A percentile compares a stretch with the other conserved stretches of the same genome.
Conservation (phyloP, 176 grass and related monocot species). For the Coix lacrymajobi region DNA sequence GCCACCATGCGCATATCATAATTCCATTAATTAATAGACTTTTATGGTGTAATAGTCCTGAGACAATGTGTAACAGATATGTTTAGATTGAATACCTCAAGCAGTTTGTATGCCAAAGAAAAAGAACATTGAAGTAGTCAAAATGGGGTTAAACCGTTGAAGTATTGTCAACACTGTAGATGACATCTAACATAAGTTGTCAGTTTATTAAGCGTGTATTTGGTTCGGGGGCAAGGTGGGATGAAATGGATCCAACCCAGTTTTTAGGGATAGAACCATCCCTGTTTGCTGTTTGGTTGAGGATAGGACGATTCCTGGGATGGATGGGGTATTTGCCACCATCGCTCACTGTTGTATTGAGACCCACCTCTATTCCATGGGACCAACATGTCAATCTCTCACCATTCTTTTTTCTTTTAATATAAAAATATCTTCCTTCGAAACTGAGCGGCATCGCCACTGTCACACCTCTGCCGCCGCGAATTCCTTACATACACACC, state of each 20-base stretch:
- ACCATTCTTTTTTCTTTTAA: too few relatives aligned
- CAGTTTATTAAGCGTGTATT: background rate
- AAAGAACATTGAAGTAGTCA: background rate
- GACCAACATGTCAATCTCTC: too few relatives aligned
- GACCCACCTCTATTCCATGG: too few relatives aligned
- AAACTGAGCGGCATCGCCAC: background rate
- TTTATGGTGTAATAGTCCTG: background rate
- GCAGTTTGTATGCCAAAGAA: background rate
- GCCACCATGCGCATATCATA: background rate
- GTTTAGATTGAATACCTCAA: background rate
- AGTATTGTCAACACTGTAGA: background rate
- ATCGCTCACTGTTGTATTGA: background rate
- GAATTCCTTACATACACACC: background rate
- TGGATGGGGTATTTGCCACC: background rate
- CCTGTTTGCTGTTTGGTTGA: background rate
- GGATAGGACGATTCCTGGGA: background rate
- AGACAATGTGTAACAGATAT: background rate
- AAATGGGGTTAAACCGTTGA: background rate
- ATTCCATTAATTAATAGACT: background rate
- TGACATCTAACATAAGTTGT: background rate
- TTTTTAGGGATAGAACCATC: background rate
- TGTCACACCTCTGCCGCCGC: background rate
- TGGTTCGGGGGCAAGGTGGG: background rate
- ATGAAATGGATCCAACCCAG: background rate
- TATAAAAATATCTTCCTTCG: too few relatives aligned